phyloP scores from a whole-genome alignment of 1,284 basidiomycete genomes.

The Fomitopsis pinicola region DNA sequence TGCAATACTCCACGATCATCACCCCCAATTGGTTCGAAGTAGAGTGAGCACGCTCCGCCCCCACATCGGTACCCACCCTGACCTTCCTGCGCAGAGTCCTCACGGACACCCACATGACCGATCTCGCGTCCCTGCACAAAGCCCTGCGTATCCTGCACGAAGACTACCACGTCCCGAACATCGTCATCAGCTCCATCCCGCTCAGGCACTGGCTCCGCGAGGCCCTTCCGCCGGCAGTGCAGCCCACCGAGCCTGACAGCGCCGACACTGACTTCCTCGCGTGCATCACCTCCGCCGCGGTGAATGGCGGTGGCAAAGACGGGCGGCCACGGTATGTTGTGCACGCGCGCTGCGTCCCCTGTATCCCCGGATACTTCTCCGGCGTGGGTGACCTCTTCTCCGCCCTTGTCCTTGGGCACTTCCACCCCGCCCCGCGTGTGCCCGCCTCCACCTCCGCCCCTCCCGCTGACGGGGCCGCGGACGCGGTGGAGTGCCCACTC shows the following conservation, averaged over 20 bases:
- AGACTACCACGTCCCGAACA: conserved; percentile 73
- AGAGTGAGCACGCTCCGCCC: conserved; percentile 57
- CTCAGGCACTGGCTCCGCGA: conserved; percentile 50
- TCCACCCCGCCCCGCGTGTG: conserved; percentile 30
- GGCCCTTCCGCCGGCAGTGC: conserved; percentile 42
- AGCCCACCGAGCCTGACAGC: conserved; percentile 25
- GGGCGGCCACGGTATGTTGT: conserved; percentile 37
- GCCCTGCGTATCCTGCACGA: conserved; percentile 77
- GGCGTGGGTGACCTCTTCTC: conserved; percentile 98
- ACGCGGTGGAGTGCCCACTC: conserved; percentile 34
- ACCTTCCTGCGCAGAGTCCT: conserved; percentile 50
- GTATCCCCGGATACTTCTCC: conserved; percentile 89
- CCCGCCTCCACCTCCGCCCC: neutral
- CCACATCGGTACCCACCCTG: neutral
- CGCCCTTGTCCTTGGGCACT: conserved; percentile 86
- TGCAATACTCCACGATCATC: conserved; percentile 83
- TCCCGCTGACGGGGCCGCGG: conserved; percentile 23
- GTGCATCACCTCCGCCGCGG: conserved; percentile 67
- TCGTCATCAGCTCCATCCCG: conserved; percentile 91
- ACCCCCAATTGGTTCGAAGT: conserved; percentile 99
- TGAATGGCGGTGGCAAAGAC: conserved; percentile 6
- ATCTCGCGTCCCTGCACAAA: conserved; percentile 58
- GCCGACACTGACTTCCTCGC: conserved; percentile 52
- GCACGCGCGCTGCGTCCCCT: conserved; percentile 71
- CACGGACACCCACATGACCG: conserved; percentile 67